A percentile compares a stretch with the other conserved stretches of the same genome.
Conservation (phyloP, 306 rosid species). For the Luffa aegyptiaca region DNA sequence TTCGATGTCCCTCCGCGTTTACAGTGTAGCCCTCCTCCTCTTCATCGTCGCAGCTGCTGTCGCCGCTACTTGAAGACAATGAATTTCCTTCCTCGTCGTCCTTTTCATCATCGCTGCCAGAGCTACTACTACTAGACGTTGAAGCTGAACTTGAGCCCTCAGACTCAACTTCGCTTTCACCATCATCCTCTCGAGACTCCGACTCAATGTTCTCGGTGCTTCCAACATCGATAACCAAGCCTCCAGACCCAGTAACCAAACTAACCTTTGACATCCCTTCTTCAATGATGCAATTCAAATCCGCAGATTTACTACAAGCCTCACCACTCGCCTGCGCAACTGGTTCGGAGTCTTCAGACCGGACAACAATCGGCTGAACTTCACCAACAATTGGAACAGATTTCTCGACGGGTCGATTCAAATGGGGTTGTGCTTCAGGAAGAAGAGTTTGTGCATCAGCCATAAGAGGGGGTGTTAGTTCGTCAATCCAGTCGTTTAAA, state of each 20-base stretch:
- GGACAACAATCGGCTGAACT: conserved; percentile 6
- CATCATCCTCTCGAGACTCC: conserved; percentile 3
- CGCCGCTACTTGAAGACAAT: background rate
- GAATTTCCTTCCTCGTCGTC: conserved; percentile 7
- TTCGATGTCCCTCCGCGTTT: background rate
- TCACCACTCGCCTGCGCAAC: conserved; percentile 9
- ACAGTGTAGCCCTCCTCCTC: background rate
- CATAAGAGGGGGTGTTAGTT: conserved; percentile 20
- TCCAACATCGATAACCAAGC: conserved; percentile 12
- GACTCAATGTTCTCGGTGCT: conserved; percentile 12
- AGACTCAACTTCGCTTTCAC: conserved; percentile 32
- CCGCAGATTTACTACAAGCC: conserved; percentile 12
- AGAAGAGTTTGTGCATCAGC: conserved; percentile 10
- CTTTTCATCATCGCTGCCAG: conserved; percentile 2
- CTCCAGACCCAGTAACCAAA: conserved; percentile 19
- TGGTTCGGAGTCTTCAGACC: too few relatives aligned
- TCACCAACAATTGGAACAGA: background rate
- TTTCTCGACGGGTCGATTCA: background rate
- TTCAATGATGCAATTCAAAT: conserved; percentile 23
- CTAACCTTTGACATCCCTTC: conserved; percentile 41
- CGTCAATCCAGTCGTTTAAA: conserved; percentile 27
- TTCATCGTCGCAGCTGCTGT: conserved; percentile 2
- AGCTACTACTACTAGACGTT: conserved; percentile 18
- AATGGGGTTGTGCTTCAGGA: background rate
- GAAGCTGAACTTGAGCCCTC: conserved; percentile 26